Evolutionary conservation across 108 stramenopile genomes (phyloP).

Genomic region (Aurantiochytrium sp.): DNA sequence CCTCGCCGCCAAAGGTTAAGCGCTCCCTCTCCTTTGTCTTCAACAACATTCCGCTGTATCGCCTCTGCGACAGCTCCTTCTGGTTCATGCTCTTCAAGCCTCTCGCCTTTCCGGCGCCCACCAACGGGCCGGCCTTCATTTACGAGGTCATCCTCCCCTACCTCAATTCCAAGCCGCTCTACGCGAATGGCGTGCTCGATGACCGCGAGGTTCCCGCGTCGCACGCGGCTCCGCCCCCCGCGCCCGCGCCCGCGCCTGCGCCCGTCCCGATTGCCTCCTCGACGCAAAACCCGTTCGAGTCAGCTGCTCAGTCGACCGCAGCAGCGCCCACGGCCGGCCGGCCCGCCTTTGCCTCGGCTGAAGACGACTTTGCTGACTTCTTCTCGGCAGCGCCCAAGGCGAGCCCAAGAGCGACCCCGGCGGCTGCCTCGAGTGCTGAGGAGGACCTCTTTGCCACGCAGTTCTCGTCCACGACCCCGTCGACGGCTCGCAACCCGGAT

Average conservation of each 20-base stretch:
- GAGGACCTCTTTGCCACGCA: too few relatives aligned
- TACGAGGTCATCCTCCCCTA: constrained; percentile 51
- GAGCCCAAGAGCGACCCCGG: too few relatives aligned
- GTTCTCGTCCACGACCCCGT: neutral
- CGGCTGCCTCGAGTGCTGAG: too few relatives aligned
- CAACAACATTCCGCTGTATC: constrained; percentile 37
- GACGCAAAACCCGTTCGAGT: constrained; percentile 13
- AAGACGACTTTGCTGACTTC: constrained; percentile 29
- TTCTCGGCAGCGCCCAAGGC: neutral
- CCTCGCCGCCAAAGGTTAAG: neutral
- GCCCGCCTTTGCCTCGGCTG: neutral
- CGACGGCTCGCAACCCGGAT: neutral
- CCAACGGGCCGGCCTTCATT: constrained; percentile 9
- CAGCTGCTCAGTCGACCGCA: neutral
- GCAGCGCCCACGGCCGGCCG: neutral
- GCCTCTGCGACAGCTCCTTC: constrained; percentile 46
- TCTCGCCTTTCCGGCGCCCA: constrained; percentile 33
- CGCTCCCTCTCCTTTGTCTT: constrained; percentile 39
- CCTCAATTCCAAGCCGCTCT: constrained; percentile 45
- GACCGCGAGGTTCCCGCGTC: neutral
- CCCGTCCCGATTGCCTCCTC: neutral
- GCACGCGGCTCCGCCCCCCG: neutral
- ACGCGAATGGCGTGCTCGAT: constrained; percentile 37
- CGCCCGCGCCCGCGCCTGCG: neutral
- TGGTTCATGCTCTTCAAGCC: constrained; percentile 50